Evolutionary conservation across 306 rosid genomes (phyloP), one percentile per base, ranked within the genome.

Genomic region (Citrullus mucosospermus): DNA sequence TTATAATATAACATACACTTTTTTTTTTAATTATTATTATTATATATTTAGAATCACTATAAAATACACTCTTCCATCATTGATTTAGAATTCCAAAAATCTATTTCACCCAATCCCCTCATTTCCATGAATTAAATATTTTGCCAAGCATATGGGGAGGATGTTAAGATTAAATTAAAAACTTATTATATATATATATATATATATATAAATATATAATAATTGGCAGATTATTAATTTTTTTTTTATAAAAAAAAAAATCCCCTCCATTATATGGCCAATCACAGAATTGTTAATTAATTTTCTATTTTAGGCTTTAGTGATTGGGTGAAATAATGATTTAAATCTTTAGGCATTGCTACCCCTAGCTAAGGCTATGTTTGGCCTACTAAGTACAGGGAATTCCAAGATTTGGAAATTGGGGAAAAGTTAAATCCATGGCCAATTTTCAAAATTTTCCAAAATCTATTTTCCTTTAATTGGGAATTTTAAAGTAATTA

Each of bases 21-120:
- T 62, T 85, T 22, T 22, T 22, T 22, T 22, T 22, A 22, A 25
- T 0, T 25, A 25, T 25, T 25, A 25, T 25, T 25, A 25, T 25
- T 25, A 25, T 25, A 25, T 25, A 25, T 25, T 25, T 25, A 25
- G 28, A 25, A 25, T 25, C 28, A 25, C 28, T 25, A 25, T 25
- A 25, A 25, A 25, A 25, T 25, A 25, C 8, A 50, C 65, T 78
- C 68, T 62, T 85, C 65, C 94, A 90, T 91, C 86, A 88, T 88
- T 89, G 84, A 85, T 88, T 82, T 76, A 85, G 78, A 78, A 88
- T 83, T 87, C 87, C 92, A 81, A 88, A 73, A 82, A 80, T 87
- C 81, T 8, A 80, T 80, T 46, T 74, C 79, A 59, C 41, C 92
- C 93, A 83, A 89, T 89, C 90, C 76, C 16, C 59, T 82, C 6